phyloP scores from a whole-genome alignment of 192 early-diverging fungal genomes.

The Martensiomyces pterosporus region DNA sequence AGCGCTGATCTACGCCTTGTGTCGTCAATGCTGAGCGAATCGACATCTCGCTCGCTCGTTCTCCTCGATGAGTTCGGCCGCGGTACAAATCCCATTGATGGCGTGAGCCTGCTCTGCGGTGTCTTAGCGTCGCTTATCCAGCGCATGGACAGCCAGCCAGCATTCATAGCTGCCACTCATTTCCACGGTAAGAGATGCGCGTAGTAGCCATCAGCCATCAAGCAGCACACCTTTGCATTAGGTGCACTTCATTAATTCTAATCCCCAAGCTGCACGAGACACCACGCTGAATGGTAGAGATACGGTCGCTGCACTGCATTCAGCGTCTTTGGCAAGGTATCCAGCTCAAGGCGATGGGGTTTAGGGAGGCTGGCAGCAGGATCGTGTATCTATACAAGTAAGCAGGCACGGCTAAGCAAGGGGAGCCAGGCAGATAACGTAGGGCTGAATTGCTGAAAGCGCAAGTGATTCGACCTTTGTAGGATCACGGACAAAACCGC shows the following conservation, averaged over 20 bases:
- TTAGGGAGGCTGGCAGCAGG: conserved; percentile 11
- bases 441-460: too few relatives aligned
- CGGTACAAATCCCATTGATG: conserved; percentile 56
- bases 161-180: conserved; percentile 76
- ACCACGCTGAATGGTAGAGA: conserved; percentile 12
- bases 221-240: too few relatives aligned
- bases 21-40: conserved; percentile 4
- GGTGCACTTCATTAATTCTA: too few relatives aligned
- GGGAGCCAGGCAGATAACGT: neutral
- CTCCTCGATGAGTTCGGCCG: conserved; percentile 46
- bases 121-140: conserved; percentile 57
- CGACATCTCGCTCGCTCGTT: conserved; percentile 14
- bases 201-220: neutral
- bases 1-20: conserved; percentile 22
- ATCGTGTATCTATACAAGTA: conserved; percentile 30
- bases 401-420: conserved; percentile 1
- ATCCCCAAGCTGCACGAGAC: neutral
- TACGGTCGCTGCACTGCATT: conserved; percentile 7
- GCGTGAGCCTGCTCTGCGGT: conserved; percentile 74
- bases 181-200: conserved; percentile 65
- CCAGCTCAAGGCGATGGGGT: conserved; percentile 11
- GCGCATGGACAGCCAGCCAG: conserved; percentile 53
- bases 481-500: neutral
- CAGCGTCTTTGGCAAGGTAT: conserved; percentile 9
- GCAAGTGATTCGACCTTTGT: neutral